Conservation (phyloP, 306 rosid species). For the Bauhinia variegata region DNA sequence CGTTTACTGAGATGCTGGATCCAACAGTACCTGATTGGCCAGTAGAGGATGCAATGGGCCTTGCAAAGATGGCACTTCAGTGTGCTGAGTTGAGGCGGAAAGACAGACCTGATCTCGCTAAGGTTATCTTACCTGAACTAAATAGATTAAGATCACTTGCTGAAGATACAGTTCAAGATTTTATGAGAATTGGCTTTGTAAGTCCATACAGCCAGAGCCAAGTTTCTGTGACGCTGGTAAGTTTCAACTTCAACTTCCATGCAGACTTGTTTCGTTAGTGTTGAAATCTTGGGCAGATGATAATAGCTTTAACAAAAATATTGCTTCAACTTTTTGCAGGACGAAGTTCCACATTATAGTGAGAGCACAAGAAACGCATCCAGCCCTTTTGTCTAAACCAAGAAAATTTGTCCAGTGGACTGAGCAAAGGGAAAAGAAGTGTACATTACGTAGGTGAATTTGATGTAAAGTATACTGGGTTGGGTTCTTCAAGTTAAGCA, state of each 20-base stretch:
- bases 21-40: constrained; percentile 85
- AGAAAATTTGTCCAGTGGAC: constrained; percentile 24
- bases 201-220: constrained; percentile 44
- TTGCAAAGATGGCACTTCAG: constrained; percentile 68
- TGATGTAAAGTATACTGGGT: constrained; percentile 34
- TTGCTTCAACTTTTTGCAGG: constrained; percentile 39
- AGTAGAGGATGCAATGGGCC: constrained; percentile 53
- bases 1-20: constrained; percentile 64
- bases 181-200: constrained; percentile 7
- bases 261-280: neutral
- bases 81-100: constrained; percentile 80
- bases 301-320: too few species aligned
- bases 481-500: constrained; percentile 31
- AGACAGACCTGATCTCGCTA: constrained; percentile 88
- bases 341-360: constrained; percentile 30
- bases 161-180: constrained; percentile 39
- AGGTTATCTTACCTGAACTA: constrained; percentile 70
- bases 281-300: too few species aligned
- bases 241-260: constrained; percentile 23
- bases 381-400: constrained; percentile 19
- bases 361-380: constrained; percentile 39
- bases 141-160: constrained; percentile 62
- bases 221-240: constrained; percentile 62
- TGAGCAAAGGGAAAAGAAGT: neutral
- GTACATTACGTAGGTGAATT: constrained; percentile 44